These are phyloP conservation scores for Globisporangium alternatum DNA, from an alignment of 352 stramenopile genomes.

Conservation along the genomic window DNA sequence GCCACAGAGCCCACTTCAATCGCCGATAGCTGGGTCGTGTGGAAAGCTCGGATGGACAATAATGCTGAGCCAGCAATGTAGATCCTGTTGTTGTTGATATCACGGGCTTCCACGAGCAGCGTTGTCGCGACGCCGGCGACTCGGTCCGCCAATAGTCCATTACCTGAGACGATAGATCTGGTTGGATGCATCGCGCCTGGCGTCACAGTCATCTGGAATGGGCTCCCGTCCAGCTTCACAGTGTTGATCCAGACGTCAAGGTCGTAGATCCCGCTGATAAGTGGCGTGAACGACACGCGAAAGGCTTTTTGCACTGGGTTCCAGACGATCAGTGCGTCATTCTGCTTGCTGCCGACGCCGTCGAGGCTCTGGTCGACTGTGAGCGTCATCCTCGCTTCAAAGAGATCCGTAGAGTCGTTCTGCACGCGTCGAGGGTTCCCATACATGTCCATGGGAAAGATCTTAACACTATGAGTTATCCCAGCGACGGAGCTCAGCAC, in stretches of 20 bases:
- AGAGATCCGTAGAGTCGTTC: conserved; percentile 23
- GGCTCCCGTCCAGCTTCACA: conserved; percentile 31
- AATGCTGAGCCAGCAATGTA: conserved; percentile 24
- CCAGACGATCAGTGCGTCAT: conserved; percentile 35
- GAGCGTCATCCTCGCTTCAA: conserved; percentile 37
- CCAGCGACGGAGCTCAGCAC: conserved; percentile 31
- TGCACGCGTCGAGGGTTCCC: conserved; percentile 34
- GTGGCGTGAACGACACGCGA: conserved; percentile 25
- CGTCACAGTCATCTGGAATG: conserved; percentile 41
- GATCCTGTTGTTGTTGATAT: conserved; percentile 61
- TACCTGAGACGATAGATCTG: conserved; percentile 41
- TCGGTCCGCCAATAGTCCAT: conserved; percentile 38
- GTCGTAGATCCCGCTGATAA: conserved; percentile 53
- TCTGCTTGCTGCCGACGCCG: conserved; percentile 38
- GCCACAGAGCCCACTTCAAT: conserved; percentile 30
- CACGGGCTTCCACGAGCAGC: conserved; percentile 41
- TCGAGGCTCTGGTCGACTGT: conserved; percentile 45
- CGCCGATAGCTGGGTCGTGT: conserved; percentile 19
- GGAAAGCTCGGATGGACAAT: conserved; percentile 41
- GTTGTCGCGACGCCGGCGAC: conserved; percentile 42
- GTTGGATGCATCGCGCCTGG: conserved; percentile 39
- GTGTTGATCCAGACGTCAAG: conserved; percentile 46
- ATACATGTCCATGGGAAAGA: conserved; percentile 44
- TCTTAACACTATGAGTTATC: conserved; percentile 27
- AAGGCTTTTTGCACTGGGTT: conserved; percentile 19